A percentile compares a stretch with the other conserved stretches of the same genome.
These are phyloP conservation scores for Yamadazyma jaroonii DNA, from an alignment of 1,139 yeast species.

Conservation along the genomic window DNA sequence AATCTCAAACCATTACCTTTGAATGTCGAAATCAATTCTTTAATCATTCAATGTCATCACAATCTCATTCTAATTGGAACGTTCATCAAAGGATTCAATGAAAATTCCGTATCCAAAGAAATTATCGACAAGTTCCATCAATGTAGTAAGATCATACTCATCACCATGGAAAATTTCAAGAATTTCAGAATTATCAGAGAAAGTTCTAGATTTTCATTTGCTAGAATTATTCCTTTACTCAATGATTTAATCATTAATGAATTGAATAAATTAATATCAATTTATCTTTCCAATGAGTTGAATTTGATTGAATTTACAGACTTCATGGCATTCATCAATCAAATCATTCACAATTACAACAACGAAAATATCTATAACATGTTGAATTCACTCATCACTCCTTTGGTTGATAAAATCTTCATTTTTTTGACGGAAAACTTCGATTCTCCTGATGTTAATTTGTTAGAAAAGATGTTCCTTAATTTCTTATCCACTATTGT, in stretches of 20 bases:
- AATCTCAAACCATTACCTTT: background rate
- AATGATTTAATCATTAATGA: conserved; percentile 46
- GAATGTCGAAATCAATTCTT: conserved; percentile 16
- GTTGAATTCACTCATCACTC: conserved; percentile 69
- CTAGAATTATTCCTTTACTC: conserved; percentile 78
- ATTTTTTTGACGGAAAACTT: conserved; percentile 16
- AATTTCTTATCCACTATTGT: conserved; percentile 67
- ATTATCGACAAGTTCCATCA: conserved; percentile 53
- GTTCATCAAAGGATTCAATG: conserved; percentile 77
- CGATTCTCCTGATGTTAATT: conserved; percentile 49
- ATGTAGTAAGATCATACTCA: conserved; percentile 80
- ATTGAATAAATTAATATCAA: conserved; percentile 69
- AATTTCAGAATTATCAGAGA: conserved; percentile 73
- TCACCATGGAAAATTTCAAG: conserved; percentile 75
- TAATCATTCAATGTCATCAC: conserved; percentile 79
- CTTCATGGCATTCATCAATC: conserved; percentile 83
- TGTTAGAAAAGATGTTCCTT: conserved; percentile 68
- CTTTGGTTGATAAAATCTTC: conserved; percentile 54
- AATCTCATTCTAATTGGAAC: conserved; percentile 87
- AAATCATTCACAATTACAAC: conserved; percentile 76
- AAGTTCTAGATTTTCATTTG: conserved; percentile 81
- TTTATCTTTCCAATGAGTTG: conserved; percentile 66
- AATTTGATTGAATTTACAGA: conserved; percentile 69
- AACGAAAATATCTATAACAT: conserved; percentile 71
- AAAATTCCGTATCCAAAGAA: conserved; percentile 21